phyloP scores from a whole-genome alignment of 2,329 filamentous ascomycete genomes.

The Monosporascus sp. region DNA sequence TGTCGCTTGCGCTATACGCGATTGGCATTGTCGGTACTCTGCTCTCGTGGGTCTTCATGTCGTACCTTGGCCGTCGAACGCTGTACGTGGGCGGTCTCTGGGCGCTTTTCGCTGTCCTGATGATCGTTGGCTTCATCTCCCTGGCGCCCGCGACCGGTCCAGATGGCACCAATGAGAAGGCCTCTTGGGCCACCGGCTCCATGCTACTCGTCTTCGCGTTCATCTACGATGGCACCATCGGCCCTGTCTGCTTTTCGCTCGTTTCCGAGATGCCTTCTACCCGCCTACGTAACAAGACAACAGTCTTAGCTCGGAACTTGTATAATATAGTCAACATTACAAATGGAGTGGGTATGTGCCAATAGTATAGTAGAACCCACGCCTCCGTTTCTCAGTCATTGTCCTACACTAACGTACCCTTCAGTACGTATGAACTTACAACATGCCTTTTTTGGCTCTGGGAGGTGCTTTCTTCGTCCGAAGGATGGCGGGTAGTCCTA shows the following conservation, averaged over 20 bases:
- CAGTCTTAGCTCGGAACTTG: constrained; percentile 31
- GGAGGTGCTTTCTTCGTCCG: too few relatives aligned
- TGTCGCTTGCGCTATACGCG: constrained; percentile 26
- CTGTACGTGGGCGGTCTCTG: constrained; percentile 30
- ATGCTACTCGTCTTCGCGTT: constrained; percentile 34
- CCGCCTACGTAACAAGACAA: constrained; percentile 32
- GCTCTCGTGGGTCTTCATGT: constrained; percentile 29
- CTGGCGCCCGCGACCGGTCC: constrained; percentile 10
- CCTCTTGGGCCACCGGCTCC: constrained; percentile 24
- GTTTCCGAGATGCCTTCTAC: constrained; percentile 37
- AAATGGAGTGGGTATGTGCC: constrained; percentile 15
- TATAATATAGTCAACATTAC: constrained; percentile 35
- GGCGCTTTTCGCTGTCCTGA: constrained; percentile 28
- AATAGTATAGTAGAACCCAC: background rate
- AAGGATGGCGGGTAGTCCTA: too few relatives aligned
- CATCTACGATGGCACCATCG: constrained; percentile 36
- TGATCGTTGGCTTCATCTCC: constrained; percentile 31
- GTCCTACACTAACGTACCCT: background rate
- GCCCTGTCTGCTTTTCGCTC: constrained; percentile 36
- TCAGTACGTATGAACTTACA: background rate
- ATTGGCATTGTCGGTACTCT: constrained; percentile 33
- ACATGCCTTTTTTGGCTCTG: background rate
- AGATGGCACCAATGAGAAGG: background rate
- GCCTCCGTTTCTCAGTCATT: background rate
- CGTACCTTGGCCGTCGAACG: constrained; percentile 29